Evolutionary conservation across 2,329 filamentous ascomycete genomes (phyloP).

Genomic region (Thielaviopsis cerberus): DNA sequence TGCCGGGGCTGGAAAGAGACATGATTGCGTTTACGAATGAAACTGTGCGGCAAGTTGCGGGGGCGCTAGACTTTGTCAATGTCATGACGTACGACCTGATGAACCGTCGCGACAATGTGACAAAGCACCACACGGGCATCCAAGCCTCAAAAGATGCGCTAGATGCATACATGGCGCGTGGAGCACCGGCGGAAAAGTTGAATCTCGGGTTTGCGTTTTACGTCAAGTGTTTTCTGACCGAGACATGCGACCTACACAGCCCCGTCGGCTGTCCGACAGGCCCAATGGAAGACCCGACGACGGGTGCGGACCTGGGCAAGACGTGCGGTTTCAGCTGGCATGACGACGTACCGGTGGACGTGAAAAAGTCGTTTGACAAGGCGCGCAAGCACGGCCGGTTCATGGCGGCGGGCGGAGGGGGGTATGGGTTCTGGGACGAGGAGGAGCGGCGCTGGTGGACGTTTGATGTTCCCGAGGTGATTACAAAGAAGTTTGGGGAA

Average conservation of each 20-base stretch:
- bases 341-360: constrained; percentile 32
- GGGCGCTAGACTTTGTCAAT: constrained; percentile 48
- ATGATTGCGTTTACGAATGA: constrained; percentile 47
- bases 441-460: constrained; percentile 49
- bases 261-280: constrained; percentile 37
- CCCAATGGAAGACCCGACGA: constrained; percentile 37
- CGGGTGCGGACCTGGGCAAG: constrained; percentile 37
- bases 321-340: constrained; percentile 43
- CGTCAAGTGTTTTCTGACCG: constrained; percentile 43
- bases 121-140: constrained; percentile 48
- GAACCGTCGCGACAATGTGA: constrained; percentile 46
- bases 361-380: constrained; percentile 36
- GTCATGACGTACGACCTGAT: constrained; percentile 52
- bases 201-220: constrained; percentile 52
- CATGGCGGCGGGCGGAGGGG: constrained; percentile 36
- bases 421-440: constrained; percentile 50
- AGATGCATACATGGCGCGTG: constrained; percentile 38
- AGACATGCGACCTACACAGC: constrained; percentile 22
- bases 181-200: constrained; percentile 31
- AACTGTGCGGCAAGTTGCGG: constrained; percentile 38
- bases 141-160: constrained; percentile 33
- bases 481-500: constrained; percentile 40
- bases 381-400: constrained; percentile 35
- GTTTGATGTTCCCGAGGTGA: constrained; percentile 46
- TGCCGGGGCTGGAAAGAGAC: constrained; percentile 44